Evolutionary conservation across 148 eudicot genomes (phyloP).

Genomic region (Cornus suecica): DNA sequence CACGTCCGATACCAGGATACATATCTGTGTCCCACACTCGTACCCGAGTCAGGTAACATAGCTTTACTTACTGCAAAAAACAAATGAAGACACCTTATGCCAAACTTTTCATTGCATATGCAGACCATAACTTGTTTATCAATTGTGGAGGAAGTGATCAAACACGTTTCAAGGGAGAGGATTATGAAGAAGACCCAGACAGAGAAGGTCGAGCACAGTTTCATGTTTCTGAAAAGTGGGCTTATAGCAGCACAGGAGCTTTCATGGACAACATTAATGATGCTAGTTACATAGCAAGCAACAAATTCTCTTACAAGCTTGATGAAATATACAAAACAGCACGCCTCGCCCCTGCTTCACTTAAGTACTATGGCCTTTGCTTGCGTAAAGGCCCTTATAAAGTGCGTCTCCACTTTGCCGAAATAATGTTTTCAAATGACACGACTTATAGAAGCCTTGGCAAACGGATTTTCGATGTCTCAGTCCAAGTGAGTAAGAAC

Average conservation of each 20-base stretch:
- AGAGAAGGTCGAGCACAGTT: conserved; percentile 47
- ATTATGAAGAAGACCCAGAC: conserved; percentile 50
- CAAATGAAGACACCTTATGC: not conserved
- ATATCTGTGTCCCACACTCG: too few species aligned
- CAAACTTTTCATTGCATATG: not conserved
- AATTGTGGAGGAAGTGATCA: conserved; percentile 70
- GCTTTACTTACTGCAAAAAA: too few species aligned
- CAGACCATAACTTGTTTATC: conserved; percentile 66
- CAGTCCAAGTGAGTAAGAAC: conserved; percentile 50
- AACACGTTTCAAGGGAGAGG: conserved; percentile 31
- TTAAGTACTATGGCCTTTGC: conserved; percentile 72
- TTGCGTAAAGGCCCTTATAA: conserved; percentile 56
- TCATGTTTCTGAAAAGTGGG: conserved; percentile 54
- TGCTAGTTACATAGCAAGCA: conserved; percentile 30
- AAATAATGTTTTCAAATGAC: conserved; percentile 51
- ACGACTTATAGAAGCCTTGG: conserved; percentile 53
- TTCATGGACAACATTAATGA: conserved; percentile 30
- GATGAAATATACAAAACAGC: conserved; percentile 56
- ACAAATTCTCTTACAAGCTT: conserved; percentile 31
- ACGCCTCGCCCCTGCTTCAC: conserved; percentile 64
- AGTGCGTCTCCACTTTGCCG: conserved; percentile 78
- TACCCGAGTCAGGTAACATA: too few species aligned
- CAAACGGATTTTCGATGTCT: conserved; percentile 66
- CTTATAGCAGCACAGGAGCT: conserved; percentile 68
- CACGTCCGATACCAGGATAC: too few species aligned